These are phyloP conservation scores for Graphium sp. DNA, from an alignment of 2,329 filamentous ascomycete species.

Conservation along the genomic window DNA sequence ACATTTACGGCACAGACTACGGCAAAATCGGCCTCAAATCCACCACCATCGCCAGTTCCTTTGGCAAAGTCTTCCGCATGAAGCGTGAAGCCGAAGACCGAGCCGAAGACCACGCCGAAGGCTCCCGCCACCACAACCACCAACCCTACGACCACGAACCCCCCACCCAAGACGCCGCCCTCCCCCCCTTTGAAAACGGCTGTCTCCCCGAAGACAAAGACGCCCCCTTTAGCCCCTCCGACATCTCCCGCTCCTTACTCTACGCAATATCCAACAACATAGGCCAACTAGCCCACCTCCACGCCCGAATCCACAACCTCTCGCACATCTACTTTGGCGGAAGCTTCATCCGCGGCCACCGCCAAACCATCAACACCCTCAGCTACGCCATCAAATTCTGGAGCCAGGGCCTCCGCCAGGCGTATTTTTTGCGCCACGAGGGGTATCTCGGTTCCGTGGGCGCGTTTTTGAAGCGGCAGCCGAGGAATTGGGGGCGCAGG, in stretches of 20 bases:
- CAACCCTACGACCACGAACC: slow-evolving; percentile 5
- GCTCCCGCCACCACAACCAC: slow-evolving; percentile 6
- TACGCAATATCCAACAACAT: slow-evolving; percentile 98
- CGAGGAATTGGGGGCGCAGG: slow-evolving; percentile 76
- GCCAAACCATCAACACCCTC: slow-evolving; percentile 94
- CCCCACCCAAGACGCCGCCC: neutral
- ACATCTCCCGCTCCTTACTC: slow-evolving; percentile 79
- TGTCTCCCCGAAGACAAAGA: slow-evolving; percentile 12
- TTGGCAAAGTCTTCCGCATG: slow-evolving; percentile 91
- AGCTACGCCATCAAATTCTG: slow-evolving; percentile 97
- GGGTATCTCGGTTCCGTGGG: slow-evolving; percentile 90
- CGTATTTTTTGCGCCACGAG: slow-evolving; percentile 90
- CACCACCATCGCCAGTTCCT: slow-evolving; percentile 87
- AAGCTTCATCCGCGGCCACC: slow-evolving; percentile 88
- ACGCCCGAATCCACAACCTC: slow-evolving; percentile 83
- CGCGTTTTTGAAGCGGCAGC: slow-evolving; percentile 83
- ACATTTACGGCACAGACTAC: slow-evolving; percentile 95
- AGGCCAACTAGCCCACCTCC: slow-evolving; percentile 93
- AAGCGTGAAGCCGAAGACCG: slow-evolving; percentile 68
- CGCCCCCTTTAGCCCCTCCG: slow-evolving; percentile 55
- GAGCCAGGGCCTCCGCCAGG: slow-evolving; percentile 85
- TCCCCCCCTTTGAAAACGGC: neutral
- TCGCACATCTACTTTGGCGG: slow-evolving; percentile 95
- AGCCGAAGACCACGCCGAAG: slow-evolving; percentile 49
- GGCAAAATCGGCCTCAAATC: slow-evolving; percentile 92